These are phyloP conservation scores for Maudiozyma barnettii DNA, from an alignment of 805 yeast genomes.

Conservation along the genomic window DNA sequence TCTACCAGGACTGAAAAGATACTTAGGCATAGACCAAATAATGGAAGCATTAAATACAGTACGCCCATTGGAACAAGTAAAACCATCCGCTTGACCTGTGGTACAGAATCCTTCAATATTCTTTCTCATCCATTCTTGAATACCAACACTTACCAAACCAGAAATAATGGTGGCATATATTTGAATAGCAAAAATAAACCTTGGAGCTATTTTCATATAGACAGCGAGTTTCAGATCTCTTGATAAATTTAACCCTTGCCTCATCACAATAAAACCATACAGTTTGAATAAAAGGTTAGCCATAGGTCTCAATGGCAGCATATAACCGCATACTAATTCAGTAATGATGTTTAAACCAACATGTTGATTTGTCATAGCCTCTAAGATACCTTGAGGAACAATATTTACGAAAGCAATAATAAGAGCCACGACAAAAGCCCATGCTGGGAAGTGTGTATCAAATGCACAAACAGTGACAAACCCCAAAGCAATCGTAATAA, in stretches of 20 bases:
- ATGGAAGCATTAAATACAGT: slow-evolving; percentile 44
- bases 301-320: slow-evolving; percentile 45
- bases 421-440: slow-evolving; percentile 51
- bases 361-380: slow-evolving; percentile 46
- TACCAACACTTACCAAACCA: slow-evolving; percentile 31
- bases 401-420: slow-evolving; percentile 43
- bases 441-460: slow-evolving; percentile 50
- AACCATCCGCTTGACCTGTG: slow-evolving; percentile 33
- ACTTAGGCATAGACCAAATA: slow-evolving; percentile 44
- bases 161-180: slow-evolving; percentile 34
- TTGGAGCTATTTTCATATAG: slow-evolving; percentile 50
- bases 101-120: slow-evolving; percentile 33
- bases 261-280: slow-evolving; percentile 44
- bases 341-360: slow-evolving; percentile 52
- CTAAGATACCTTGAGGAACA: slow-evolving; percentile 49
- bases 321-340: slow-evolving; percentile 51
- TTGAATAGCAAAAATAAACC: slow-evolving; percentile 41
- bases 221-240: slow-evolving; percentile 48
- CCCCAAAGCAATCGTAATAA: slow-evolving; percentile 21
- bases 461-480: slow-evolving; percentile 30
- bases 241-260: slow-evolving; percentile 44
- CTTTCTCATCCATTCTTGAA: slow-evolving; percentile 33
- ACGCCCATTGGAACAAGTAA: slow-evolving; percentile 35
- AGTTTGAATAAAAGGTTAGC: slow-evolving; percentile 49
- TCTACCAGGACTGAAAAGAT: slow-evolving; percentile 41